Percentiles rank a stretch among this genome's conserved stretches.
These are phyloP conservation scores for Takashimella tepidaria DNA, from an alignment of 1,284 basidiomycete species.

Conservation along the genomic window DNA sequence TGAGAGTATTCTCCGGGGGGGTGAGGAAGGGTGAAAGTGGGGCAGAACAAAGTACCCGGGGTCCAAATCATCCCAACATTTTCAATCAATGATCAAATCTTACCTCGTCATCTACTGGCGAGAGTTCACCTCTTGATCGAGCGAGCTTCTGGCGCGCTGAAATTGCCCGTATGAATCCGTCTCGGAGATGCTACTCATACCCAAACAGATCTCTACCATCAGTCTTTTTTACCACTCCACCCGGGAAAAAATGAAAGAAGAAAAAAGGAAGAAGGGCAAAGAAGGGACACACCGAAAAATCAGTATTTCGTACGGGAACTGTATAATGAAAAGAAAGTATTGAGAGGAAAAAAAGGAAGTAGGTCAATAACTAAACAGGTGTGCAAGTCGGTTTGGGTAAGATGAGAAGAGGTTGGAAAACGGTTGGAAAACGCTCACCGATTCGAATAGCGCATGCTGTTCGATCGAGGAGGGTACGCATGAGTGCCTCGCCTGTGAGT, in stretches of 20 bases:
- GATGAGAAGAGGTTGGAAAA: background rate
- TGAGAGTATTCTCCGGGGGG: too few relatives aligned
- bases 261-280: too few relatives aligned
- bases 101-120: conserved; percentile 36
- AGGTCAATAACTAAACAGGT: too few relatives aligned
- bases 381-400: too few relatives aligned
- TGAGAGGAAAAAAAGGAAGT: too few relatives aligned
- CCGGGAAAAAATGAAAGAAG: background rate
- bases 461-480: conserved; percentile 31
- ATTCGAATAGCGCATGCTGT: conserved; percentile 44
- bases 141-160: conserved; percentile 49
- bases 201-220: background rate
- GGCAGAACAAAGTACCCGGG: too few relatives aligned
- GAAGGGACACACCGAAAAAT: conserved; percentile 41
- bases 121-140: conserved; percentile 21
- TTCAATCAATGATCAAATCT: too few relatives aligned
- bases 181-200: conserved; percentile 49
- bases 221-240: too few relatives aligned
- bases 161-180: conserved; percentile 52
- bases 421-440: conserved; percentile 31
- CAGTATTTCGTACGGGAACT: conserved; percentile 54
- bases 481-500: conserved; percentile 35
- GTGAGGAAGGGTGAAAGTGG: too few relatives aligned
- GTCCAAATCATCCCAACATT: too few relatives aligned
- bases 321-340: background rate